Base-by-base conservation (phyloP, 2,329 filamentous ascomycete species). In the Fusarium sp. region DNA sequence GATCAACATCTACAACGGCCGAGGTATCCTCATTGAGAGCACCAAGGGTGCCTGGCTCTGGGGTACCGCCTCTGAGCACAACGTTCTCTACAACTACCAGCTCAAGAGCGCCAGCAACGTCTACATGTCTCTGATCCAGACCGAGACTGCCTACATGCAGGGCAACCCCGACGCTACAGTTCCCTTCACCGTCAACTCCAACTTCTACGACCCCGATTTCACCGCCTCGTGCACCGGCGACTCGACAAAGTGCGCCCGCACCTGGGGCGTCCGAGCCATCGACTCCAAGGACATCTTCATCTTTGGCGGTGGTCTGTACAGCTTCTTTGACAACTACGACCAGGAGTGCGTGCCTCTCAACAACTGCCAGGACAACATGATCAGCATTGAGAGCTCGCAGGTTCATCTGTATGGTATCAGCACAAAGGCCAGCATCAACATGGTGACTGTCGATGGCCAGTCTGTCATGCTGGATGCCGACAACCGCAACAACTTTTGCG, bases 131-230 rank as follows among this genome's bases (percentile, higher is more conserved):
- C 85, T 94, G 59, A 94, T 97, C 77, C 95, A 98, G 84, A 94
- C 93, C 5, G 96, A 98, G 84, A 98, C 95, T 6, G 93, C 95
- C 35, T 95, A 94, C 86, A 94, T 92, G 87, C 94, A 97, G 84
- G 89, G 92, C 80, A 95, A 96, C 84, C 94, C 95, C 6, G 88
- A 92, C 75, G 89, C 94, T 3, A 87, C 89, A 11, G 86, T 89
- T 11, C 93, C 92, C 42, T 94, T 93, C 82, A 85, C 84, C 0
- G 83, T 85, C 71, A 90, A 92, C 77, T 73, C 87, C 20, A 83
- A 83, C 8, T 93, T 87, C 77, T 82, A 81, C 55, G 93, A 96
- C 79, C 93, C 95, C 0, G 87, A 91, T 75, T 98, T 96, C 80
- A 66, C 68, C 40, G 72, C 68, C 3, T 85, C 83, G 22, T 79